These are phyloP conservation scores for Lentinula sp. DNA, from an alignment of 768 basidiomycete species.

Conservation along the genomic window DNA sequence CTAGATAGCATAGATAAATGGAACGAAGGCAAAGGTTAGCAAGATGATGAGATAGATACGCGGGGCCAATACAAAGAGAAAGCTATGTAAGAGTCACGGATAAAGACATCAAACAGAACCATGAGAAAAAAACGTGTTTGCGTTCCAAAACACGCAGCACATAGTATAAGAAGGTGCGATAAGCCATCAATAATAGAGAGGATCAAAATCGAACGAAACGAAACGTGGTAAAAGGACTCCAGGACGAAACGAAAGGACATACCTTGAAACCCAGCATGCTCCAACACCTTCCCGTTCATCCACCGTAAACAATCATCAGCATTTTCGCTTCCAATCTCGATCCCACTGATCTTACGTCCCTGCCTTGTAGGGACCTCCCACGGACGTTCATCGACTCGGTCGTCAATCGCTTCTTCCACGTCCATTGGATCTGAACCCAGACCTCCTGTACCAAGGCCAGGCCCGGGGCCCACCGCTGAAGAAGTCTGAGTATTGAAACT, in stretches of 20 bases:
- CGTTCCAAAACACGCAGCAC: not conserved
- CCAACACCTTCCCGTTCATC: constrained; percentile 73
- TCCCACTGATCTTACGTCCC: constrained; percentile 18
- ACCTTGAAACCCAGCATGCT: constrained; percentile 94
- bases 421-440: constrained; percentile 22
- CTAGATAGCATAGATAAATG: constrained; percentile 26
- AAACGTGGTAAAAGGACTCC: not conserved
- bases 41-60: not conserved
- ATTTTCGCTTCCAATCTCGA: constrained; percentile 56
- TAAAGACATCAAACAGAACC: not conserved
- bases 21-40: not conserved
- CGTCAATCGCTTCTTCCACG: constrained; percentile 21
- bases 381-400: constrained; percentile 54
- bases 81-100: not conserved
- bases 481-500: not conserved
- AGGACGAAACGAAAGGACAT: constrained; percentile 15
- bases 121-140: not conserved
- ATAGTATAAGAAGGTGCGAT: not conserved
- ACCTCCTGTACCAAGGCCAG: constrained; percentile 15
- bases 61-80: not conserved
- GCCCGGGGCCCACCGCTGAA: constrained; percentile 14
- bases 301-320: constrained; percentile 63
- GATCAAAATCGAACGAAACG: not conserved
- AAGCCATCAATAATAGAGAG: not conserved
- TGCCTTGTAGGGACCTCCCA: constrained; percentile 35